These are phyloP conservation scores for Grifola frondosa DNA, from an alignment of 1,284 basidiomycete genomes.

Conservation along the genomic window DNA sequence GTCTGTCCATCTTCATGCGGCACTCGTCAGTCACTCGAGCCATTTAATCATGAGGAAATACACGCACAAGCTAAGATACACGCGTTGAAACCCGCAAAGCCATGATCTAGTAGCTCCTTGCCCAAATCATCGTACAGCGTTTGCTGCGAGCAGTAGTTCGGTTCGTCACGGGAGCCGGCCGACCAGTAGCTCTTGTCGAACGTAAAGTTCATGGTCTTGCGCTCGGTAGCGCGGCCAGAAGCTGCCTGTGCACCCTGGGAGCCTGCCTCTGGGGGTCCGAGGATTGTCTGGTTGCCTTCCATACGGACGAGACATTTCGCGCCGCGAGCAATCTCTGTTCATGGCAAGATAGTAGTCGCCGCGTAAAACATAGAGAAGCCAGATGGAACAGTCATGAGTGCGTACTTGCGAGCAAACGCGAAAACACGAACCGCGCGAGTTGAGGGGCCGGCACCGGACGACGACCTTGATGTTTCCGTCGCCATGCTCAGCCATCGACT, in stretches of 20 bases:
- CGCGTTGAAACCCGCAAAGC: slow-evolving; percentile 96
- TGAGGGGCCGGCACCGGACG: slow-evolving; percentile 94
- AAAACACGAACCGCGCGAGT: slow-evolving; percentile 74
- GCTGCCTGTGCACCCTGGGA: slow-evolving; percentile 56
- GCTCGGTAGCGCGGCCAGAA: slow-evolving; percentile 78
- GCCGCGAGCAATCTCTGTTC: slow-evolving; percentile 82
- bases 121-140: slow-evolving; percentile 95
- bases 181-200: slow-evolving; percentile 98
- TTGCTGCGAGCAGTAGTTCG: slow-evolving; percentile 87
- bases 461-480: slow-evolving; percentile 96
- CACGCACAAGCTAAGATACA: slow-evolving; percentile 95
- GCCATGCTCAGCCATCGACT: slow-evolving; percentile 58
- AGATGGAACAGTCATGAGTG: slow-evolving; percentile 3
- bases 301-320: slow-evolving; percentile 92
- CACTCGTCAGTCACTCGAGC: slow-evolving; percentile 19
- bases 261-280: slow-evolving; percentile 85
- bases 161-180: slow-evolving; percentile 84
- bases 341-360: too few relatives aligned
- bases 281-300: slow-evolving; percentile 87
- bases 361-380: slow-evolving; percentile 1
- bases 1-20: slow-evolving; percentile 93
- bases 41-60: slow-evolving; percentile 5
- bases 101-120: slow-evolving; percentile 91
- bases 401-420: slow-evolving; percentile 1
- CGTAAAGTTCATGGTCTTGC: slow-evolving; percentile 85